Evolutionary conservation across 139 green algal genomes (phyloP).

Genomic region (Chlamydomonas schloesseri): DNA sequence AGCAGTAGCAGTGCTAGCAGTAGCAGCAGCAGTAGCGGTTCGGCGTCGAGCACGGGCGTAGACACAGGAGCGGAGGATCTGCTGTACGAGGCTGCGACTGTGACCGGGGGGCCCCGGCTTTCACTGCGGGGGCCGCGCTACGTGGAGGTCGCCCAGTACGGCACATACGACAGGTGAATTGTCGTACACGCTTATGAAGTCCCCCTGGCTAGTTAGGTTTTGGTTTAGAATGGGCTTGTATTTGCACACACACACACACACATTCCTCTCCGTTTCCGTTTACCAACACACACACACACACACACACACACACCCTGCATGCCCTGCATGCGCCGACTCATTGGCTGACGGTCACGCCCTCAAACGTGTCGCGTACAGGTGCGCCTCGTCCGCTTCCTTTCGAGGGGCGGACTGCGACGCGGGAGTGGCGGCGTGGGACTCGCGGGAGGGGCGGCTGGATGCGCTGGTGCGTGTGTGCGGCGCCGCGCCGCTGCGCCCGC

Average conservation of each 20-base stretch:
- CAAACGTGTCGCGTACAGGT: not conserved
- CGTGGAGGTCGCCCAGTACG: constrained; percentile 33
- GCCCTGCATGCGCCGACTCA: too few species aligned
- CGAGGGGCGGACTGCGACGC: constrained; percentile 44
- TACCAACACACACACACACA: too few species aligned
- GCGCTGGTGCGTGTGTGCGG: constrained; percentile 47
- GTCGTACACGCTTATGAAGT: too few species aligned
- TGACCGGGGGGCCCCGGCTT: constrained; percentile 28
- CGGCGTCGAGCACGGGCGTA: not conserved
- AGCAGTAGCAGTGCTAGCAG: not conserved
- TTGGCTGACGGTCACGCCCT: too few species aligned
- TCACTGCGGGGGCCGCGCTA: constrained; percentile 17
- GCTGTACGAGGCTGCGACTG: not conserved
- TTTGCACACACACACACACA: too few species aligned
- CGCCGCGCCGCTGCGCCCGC: not conserved
- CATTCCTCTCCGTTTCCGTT: too few species aligned
- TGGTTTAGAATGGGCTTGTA: too few species aligned
- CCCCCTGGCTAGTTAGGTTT: too few species aligned
- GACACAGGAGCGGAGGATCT: not conserved
- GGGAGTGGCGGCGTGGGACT: constrained; percentile 42
- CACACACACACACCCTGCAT: too few species aligned
- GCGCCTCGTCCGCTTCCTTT: constrained; percentile 13
- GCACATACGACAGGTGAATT: constrained; percentile 43
- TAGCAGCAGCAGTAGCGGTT: not conserved
- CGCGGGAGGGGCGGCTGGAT: constrained; percentile 49